phyloP scores from a whole-genome alignment of 495 filamentous ascomycete species.

The Penicillium coprophilum region DNA sequence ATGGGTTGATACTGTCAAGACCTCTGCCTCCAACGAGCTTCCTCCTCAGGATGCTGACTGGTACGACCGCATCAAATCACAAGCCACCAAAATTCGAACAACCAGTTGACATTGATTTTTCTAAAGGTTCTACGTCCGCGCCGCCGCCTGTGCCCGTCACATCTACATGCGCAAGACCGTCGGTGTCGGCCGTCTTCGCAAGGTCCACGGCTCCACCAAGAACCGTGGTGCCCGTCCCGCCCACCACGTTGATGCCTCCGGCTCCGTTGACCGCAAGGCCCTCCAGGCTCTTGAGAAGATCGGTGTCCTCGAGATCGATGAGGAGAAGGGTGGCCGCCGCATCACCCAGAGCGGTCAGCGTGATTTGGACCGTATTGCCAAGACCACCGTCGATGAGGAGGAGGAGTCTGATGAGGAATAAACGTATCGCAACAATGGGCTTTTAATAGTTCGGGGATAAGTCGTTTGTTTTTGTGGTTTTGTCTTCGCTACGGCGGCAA shows the following conservation, averaged over 20 bases:
- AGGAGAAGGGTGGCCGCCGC: constrained; percentile 94
- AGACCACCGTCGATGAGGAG: constrained; percentile 55
- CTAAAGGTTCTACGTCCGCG: constrained; percentile 89
- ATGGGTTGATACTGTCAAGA: constrained; percentile 99
- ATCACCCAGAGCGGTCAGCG: constrained; percentile 97
- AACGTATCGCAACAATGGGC: constrained; percentile 43
- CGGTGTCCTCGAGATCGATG: constrained; percentile 91
- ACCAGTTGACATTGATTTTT: constrained; percentile 17
- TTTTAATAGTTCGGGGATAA: constrained; percentile 23
- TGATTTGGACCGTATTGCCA: constrained; percentile 89
- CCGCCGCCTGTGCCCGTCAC: constrained; percentile 93
- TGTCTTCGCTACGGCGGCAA: constrained; percentile 25
- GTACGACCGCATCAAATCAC: constrained; percentile 41
- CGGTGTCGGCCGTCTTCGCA: constrained; percentile 88
- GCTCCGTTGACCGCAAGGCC: constrained; percentile 92
- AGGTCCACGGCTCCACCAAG: constrained; percentile 92
- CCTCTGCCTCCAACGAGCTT: constrained; percentile 90
- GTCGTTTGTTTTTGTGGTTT: constrained; percentile 36
- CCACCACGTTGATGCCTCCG: constrained; percentile 93
- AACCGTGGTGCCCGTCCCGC: constrained; percentile 91
- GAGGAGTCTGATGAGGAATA: constrained; percentile 54
- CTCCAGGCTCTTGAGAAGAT: constrained; percentile 98
- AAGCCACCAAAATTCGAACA: background rate
- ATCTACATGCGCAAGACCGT: constrained; percentile 99
- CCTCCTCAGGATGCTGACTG: constrained; percentile 96